phyloP scores from a whole-genome alignment of 257 asterid species.

The Plantago major region DNA sequence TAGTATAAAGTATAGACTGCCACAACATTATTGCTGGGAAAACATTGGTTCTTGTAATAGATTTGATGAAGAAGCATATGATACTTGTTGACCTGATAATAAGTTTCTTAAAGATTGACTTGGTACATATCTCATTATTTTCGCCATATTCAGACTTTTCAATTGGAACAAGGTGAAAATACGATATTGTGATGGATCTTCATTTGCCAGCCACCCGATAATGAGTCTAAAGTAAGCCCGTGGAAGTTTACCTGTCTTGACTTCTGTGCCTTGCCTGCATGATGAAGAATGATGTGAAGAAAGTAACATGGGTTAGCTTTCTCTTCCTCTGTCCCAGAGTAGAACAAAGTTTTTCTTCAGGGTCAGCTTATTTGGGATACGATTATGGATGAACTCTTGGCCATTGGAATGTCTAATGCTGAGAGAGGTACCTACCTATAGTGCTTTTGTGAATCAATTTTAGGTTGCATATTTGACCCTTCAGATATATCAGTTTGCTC shows the following conservation, averaged over 20 bases:
- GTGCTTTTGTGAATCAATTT: constrained; percentile 5
- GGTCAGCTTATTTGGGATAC: constrained; percentile 92
- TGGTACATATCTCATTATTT: constrained; percentile 11
- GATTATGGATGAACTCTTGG: constrained; percentile 62
- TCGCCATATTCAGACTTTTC: constrained; percentile 59
- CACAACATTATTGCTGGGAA: not conserved
- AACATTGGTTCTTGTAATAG: not conserved
- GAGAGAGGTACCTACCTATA: constrained; percentile 52
- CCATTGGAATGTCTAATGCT: constrained; percentile 74
- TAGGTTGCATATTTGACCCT: not conserved
- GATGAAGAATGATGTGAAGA: constrained; percentile 21
- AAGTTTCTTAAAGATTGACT: constrained; percentile 4
- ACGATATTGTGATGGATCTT: constrained; percentile 91
- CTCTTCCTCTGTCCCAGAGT: constrained; percentile 39
- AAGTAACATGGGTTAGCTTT: constrained; percentile 19
- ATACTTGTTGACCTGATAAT: not conserved
- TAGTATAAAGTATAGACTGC: constrained; percentile 12
- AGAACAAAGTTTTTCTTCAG: constrained; percentile 71
- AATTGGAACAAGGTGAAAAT: constrained; percentile 88
- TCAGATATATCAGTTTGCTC: too few species aligned
- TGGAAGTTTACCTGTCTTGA: constrained; percentile 12
- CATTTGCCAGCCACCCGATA: constrained; percentile 74
- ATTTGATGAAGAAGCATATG: constrained; percentile 5
- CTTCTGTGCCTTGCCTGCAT: constrained; percentile 11
- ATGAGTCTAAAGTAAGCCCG: constrained; percentile 63